Conservation (phyloP, 2,329 filamentous ascomycete genomes). For the Trichoderma pleuroti region DNA sequence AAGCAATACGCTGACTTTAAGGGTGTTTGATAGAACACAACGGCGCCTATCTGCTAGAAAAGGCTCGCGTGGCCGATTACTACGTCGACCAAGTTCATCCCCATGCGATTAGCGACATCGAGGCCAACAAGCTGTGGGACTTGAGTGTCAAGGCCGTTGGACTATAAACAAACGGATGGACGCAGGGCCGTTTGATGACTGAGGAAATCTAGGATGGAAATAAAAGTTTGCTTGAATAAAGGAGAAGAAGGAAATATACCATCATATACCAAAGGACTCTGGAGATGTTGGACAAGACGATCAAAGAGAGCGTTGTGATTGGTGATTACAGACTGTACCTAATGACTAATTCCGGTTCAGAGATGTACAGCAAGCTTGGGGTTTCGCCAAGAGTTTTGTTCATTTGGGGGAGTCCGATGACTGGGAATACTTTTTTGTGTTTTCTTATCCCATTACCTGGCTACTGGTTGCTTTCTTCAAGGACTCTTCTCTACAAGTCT, state of each 20-base stretch:
- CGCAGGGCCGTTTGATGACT: constrained; percentile 20
- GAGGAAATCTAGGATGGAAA: not conserved
- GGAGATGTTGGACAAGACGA: not conserved
- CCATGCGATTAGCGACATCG: constrained; percentile 32
- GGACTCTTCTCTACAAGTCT: too few relatives aligned
- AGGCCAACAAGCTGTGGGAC: constrained; percentile 44
- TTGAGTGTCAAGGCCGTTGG: constrained; percentile 45
- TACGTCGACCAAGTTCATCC: constrained; percentile 29
- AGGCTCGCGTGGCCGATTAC: constrained; percentile 31
- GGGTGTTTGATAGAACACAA: constrained; percentile 29
- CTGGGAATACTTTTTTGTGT: too few relatives aligned
- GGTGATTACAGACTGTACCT: not conserved
- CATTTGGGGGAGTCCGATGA: too few relatives aligned
- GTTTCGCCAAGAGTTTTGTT: too few relatives aligned
- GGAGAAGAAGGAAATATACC: not conserved
- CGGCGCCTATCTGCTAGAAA: constrained; percentile 32
- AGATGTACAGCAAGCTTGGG: not conserved
- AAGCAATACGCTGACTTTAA: not conserved
- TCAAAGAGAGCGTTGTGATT: not conserved
- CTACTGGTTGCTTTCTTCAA: too few relatives aligned
- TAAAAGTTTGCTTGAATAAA: not conserved
- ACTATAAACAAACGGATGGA: constrained; percentile 33
- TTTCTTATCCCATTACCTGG: too few relatives aligned
- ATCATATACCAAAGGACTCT: not conserved
- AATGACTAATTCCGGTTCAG: not conserved